Evolutionary conservation across 2,329 filamentous ascomycete species (phyloP).

Genomic region (Fusarium pilosicola): DNA sequence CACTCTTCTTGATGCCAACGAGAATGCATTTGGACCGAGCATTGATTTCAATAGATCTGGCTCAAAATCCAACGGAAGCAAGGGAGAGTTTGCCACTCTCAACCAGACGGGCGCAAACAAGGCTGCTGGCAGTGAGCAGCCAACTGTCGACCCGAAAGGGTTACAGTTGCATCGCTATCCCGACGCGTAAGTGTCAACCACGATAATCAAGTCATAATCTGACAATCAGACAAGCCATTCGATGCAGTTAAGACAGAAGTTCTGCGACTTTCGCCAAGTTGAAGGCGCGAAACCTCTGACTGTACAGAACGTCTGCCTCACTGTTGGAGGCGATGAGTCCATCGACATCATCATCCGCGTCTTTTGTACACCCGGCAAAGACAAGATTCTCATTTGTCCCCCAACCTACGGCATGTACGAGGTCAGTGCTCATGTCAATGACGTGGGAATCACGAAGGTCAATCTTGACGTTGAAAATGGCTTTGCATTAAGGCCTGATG

Average conservation of each 20-base stretch:
- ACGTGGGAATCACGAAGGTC: not conserved
- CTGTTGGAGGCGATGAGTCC: not conserved
- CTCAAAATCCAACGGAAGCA: accelerated
- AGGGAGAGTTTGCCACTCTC: accelerated
- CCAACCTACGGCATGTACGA: not conserved
- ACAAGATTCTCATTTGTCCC: not conserved
- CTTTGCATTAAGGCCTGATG: not conserved
- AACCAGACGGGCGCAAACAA: not conserved
- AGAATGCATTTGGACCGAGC: not conserved
- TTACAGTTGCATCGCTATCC: not conserved
- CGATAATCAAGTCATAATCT: not conserved
- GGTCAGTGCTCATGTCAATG: not conserved
- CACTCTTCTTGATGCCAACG: not conserved
- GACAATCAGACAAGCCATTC: not conserved
- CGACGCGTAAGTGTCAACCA: not conserved
- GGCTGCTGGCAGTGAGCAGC: not conserved
- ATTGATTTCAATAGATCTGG: not conserved
- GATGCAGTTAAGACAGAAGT: not conserved
- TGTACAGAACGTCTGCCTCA: not conserved
- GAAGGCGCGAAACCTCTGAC: not conserved
- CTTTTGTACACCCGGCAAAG: not conserved
- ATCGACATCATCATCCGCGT: not conserved
- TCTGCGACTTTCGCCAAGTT: not conserved
- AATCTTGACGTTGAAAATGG: not conserved
- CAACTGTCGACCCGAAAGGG: not conserved